Evolutionary conservation across 164 flowering plant species (phyloP), one percentile per base, ranked within the genome.

Genomic region (Magnolia kwangsiensis): DNA sequence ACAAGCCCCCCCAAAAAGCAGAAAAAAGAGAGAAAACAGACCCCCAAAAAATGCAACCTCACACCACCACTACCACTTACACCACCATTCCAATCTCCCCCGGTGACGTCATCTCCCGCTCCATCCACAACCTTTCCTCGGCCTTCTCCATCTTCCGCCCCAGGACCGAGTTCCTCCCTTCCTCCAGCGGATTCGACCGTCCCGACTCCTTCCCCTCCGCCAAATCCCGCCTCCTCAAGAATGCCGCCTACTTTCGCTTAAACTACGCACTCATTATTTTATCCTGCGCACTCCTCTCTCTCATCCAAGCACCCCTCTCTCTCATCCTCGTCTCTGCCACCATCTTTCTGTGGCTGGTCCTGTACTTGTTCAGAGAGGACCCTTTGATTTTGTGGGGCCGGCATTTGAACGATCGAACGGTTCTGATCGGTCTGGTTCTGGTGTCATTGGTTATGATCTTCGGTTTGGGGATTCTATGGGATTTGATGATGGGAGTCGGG

Each of bases 41-140:
- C 5, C 13, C 14, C 14, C 13, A 23, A 37, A 31, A 4, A 68
- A 67, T 68, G 75, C 77, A 66, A 18, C 49, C 71, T 75, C 63
- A 59, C 59, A 9, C 71, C 71, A 69, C n/a, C 51, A 6, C 58
- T 59, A 20, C 72, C 75, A 63, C 75, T 51, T 73, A 73, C 69
- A 63, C 75, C n/a, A 73, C 75, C 55, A 73, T 73, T 20, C 75
- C 75, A 10, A 61, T 73, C 75, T 73, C 75, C 67, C 18, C 37
- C 24, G n/a, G 14, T 21, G 68, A 61, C 51, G 67, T 63, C 75
- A 73, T 73, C n/a, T 61, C 75, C 68, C 75, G 67, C 50, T 73
- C 75, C 7, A 21, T 61, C 51, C 55, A 61, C 20, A 75, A 68
- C 72, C 51, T 75, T 13, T 18, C 66, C 2, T 51, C 65, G 20